Conservation (phyloP, 1,284 basidiomycete genomes). For the Spongiforma sp. region DNA sequence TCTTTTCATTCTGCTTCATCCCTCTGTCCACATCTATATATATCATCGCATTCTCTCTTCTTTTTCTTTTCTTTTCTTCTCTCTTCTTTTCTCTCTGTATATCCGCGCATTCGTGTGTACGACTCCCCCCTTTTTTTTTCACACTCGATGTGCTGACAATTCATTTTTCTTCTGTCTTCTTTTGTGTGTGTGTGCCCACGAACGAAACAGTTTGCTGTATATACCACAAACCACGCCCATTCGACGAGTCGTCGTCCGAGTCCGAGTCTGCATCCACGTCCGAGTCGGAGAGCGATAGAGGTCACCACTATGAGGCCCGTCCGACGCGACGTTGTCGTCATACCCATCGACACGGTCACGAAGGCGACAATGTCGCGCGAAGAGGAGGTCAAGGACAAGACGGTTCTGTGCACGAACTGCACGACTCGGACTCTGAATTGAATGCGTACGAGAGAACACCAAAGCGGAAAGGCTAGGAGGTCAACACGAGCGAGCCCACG, state of each 20-base stretch:
- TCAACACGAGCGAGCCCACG: too few species aligned
- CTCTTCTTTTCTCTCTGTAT: too few species aligned
- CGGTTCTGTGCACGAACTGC: slow-evolving; percentile 20
- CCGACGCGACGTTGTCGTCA: slow-evolving; percentile 12
- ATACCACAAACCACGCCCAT: slow-evolving; percentile 79
- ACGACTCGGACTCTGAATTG: slow-evolving; percentile 18
- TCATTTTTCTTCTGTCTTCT: background rate
- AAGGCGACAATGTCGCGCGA: slow-evolving; percentile 4
- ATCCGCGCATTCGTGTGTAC: too few species aligned
- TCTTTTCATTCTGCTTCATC: background rate
- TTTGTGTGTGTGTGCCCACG: background rate
- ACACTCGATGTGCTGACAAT: too few species aligned
- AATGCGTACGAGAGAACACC: slow-evolving; percentile 32
- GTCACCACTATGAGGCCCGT: slow-evolving; percentile 33
- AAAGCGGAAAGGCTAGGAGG: slow-evolving; percentile 25
- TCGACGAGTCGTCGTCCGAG: slow-evolving; percentile 83
- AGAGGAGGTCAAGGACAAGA: slow-evolving; percentile 12
- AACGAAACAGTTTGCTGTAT: slow-evolving; percentile 83
- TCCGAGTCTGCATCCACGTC: slow-evolving; percentile 50
- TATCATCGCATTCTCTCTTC: too few species aligned
- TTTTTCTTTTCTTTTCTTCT: too few species aligned
- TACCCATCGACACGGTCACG: slow-evolving; percentile 9
- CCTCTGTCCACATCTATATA: background rate
- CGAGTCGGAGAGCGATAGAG: slow-evolving; percentile 44
- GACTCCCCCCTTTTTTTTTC: too few species aligned